phyloP scores from a whole-genome alignment of 73 alveolate genomes.

The Paramecium sexaurelia region DNA sequence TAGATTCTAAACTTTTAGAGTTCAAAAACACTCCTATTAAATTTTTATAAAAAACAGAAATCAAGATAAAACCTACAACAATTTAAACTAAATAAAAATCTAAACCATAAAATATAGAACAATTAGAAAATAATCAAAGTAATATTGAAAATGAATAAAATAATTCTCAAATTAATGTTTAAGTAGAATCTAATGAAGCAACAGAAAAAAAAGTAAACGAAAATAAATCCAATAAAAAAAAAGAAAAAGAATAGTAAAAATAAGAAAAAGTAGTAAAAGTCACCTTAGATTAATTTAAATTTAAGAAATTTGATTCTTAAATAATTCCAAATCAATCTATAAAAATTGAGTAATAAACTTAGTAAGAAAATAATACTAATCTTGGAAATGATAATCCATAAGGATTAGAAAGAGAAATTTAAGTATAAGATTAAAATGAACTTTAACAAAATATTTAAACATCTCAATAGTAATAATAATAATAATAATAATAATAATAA shows the following conservation, averaged over 20 bases:
- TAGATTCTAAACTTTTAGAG: not conserved
- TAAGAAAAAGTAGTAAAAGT: not conserved
- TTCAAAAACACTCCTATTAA: not conserved
- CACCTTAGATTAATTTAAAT: not conserved
- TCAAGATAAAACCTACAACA: not conserved
- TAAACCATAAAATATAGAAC: not conserved
- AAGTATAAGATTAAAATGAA: not conserved
- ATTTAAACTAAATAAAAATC: not conserved
- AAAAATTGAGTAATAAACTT: not conserved
- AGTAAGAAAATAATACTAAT: not conserved
- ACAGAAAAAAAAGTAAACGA: not conserved
- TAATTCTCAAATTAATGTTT: not conserved
- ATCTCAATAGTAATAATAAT: not conserved
- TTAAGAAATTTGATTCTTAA: not conserved
- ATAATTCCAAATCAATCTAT: not conserved
- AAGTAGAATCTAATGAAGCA: not conserved
- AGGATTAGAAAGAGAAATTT: not conserved
- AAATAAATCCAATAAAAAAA: not conserved
- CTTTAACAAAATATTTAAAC: not conserved
- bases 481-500: not conserved
- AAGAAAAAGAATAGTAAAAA: not conserved
- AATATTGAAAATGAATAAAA: not conserved
- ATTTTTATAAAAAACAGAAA: not conserved
- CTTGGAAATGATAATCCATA: not conserved
- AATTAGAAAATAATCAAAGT: not conserved